Conservation (phyloP, 495 filamentous ascomycete genomes). For the Jackrogersella multiformis region DNA sequence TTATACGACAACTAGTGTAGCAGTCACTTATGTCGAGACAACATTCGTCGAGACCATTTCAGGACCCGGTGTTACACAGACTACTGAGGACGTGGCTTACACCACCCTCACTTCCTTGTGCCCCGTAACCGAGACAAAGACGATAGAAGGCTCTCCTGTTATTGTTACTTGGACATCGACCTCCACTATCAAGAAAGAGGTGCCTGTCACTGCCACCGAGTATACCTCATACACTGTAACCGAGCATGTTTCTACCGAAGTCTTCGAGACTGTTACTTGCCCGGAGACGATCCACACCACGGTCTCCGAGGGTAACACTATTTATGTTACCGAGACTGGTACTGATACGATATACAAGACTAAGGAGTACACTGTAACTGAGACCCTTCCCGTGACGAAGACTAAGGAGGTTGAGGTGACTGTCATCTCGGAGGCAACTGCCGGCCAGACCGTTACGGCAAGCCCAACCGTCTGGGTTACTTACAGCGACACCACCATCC, state of each 20-base stretch:
- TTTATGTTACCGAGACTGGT: slow-evolving; percentile 55
- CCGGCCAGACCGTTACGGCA: slow-evolving; percentile 44
- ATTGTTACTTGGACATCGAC: slow-evolving; percentile 56
- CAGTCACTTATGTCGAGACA: slow-evolving; percentile 43
- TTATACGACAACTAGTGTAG: slow-evolving; percentile 56
- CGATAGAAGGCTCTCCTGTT: slow-evolving; percentile 52
- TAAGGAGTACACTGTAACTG: slow-evolving; percentile 46
- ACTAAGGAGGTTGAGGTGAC: slow-evolving; percentile 50
- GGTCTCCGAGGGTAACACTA: slow-evolving; percentile 51
- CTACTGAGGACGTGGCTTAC: slow-evolving; percentile 43
- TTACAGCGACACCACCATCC: slow-evolving; percentile 42
- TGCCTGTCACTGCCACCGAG: slow-evolving; percentile 38
- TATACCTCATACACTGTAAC: slow-evolving; percentile 48
- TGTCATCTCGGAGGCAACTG: slow-evolving; percentile 44
- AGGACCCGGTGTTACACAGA: slow-evolving; percentile 39
- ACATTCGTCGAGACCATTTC: slow-evolving; percentile 43
- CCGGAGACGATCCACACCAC: slow-evolving; percentile 56
- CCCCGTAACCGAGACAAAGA: slow-evolving; percentile 57
- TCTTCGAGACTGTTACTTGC: slow-evolving; percentile 54
- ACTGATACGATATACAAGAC: slow-evolving; percentile 51
- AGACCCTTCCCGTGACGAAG: slow-evolving; percentile 49
- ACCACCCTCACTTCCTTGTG: slow-evolving; percentile 53
- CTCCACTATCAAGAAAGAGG: slow-evolving; percentile 45
- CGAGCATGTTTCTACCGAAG: slow-evolving; percentile 51
- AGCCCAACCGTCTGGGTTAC: slow-evolving; percentile 45